Evolutionary conservation across 2,329 filamentous ascomycete species (phyloP), one percentile per base, ranked within the genome.

Genomic region (Periconia sp.): DNA sequence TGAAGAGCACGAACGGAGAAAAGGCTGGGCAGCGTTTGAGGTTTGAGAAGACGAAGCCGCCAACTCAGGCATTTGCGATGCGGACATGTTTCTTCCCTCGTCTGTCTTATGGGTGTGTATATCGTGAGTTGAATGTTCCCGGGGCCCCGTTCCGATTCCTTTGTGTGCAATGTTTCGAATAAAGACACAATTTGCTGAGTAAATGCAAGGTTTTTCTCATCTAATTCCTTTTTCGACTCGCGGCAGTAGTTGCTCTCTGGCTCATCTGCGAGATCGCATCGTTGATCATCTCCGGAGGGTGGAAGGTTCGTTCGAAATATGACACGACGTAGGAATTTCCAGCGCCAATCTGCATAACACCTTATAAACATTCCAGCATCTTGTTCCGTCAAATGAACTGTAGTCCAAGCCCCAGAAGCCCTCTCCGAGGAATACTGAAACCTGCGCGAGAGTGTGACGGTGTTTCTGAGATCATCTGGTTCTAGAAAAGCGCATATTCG

Each of bases 351-450:
- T 20, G 50, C 52, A 43, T 54, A 60, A 14, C 33, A n/a, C 2
- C 6, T 14, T n/a, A 57, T 1, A 31, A 64, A 62, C 37, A 53
- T 41, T 5, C 42, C 46, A 6, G 19, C 37, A 20, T 49, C 60
- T 10, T 49, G 37, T 18, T 54, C 40, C 13, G 17, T 50, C 3
- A 64, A 18, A 8, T 33, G 42, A 9, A 56, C 56, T 6, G 52
- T 27, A 6, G 18, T 33, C 19, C 55, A 62, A 2, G 53, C 55
- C 17, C 49, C 52, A 27, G 60, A 61, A 27, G 56, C 49, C 17
- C 43, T 49, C 41, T 64, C 62, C 8, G 62, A 47, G 6, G 54
- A 48, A 37, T 14, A 43, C 20, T 55, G 53, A 17, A 61, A 62
- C 35, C 19, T 35, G 2, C 17, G 33, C 7, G 57, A 56, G 10